Evolutionary conservation across 2,329 filamentous ascomycete genomes (phyloP).

Genomic region (Nigrograna mackinnonii): DNA sequence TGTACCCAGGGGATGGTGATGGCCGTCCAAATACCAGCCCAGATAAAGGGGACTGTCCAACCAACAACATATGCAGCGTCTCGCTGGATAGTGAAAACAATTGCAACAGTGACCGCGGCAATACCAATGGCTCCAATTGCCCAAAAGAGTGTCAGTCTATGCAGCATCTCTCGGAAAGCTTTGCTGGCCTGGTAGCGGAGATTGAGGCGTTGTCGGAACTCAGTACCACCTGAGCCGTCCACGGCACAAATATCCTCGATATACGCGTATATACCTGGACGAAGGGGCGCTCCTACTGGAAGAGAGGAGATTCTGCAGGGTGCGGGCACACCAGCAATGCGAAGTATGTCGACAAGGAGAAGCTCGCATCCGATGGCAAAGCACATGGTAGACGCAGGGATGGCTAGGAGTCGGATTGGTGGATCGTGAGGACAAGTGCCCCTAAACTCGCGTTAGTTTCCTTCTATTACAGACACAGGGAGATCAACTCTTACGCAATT

Average conservation of each 20-base stretch:
- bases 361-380: constrained; percentile 57
- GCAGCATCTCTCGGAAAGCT: constrained; percentile 57
- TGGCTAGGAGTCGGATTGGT: constrained; percentile 57
- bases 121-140: constrained; percentile 48
- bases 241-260: constrained; percentile 60
- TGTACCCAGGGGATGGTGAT: constrained; percentile 52
- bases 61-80: constrained; percentile 54
- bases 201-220: constrained; percentile 56
- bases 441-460: constrained; percentile 28
- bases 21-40: constrained; percentile 52
- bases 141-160: constrained; percentile 58
- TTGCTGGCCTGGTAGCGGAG: constrained; percentile 57
- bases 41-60: constrained; percentile 54
- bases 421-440: constrained; percentile 52
- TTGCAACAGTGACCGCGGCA: constrained; percentile 45
- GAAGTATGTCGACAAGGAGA: constrained; percentile 53
- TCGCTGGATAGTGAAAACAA: constrained; percentile 52
- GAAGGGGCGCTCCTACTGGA: constrained; percentile 53
- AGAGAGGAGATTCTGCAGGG: constrained; percentile 58
- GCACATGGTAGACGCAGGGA: constrained; percentile 56
- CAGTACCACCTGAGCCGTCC: constrained; percentile 56
- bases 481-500: constrained; percentile 47
- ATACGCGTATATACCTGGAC: constrained; percentile 58
- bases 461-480: not conserved
- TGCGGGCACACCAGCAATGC: constrained; percentile 48